These are phyloP conservation scores for Brasenia schreberi DNA, from an alignment of 164 flowering plant species.

Conservation along the genomic window DNA sequence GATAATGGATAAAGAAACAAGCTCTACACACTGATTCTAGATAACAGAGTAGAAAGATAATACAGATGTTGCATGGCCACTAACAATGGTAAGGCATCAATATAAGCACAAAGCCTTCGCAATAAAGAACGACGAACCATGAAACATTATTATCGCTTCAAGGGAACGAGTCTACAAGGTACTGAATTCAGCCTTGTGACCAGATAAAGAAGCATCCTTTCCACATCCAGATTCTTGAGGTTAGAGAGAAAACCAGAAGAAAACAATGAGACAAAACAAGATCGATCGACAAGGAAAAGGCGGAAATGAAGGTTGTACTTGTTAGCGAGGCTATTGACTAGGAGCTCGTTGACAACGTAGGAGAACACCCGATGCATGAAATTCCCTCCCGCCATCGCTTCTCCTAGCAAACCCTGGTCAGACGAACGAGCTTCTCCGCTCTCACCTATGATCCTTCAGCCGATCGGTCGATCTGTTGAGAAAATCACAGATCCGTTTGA, in stretches of 20 bases:
- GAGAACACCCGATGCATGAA: slow-evolving; percentile 45
- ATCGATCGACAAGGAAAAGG: not conserved
- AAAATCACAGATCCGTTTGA: too few relatives aligned
- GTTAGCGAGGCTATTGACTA: slow-evolving; percentile 60
- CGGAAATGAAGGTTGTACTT: slow-evolving; percentile 23
- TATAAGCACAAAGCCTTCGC: too few relatives aligned
- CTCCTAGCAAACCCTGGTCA: not conserved
- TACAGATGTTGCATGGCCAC: not conserved
- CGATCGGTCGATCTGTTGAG: too few relatives aligned
- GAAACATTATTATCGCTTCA: slow-evolving; percentile 3
- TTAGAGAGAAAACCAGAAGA: too few relatives aligned
- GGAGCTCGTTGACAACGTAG: slow-evolving; percentile 47
- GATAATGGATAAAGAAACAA: not conserved
- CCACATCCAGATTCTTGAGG: too few relatives aligned
- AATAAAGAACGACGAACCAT: not conserved
- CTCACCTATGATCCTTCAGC: too few relatives aligned
- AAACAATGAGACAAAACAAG: not conserved
- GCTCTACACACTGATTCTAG: not conserved
- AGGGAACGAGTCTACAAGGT: slow-evolving; percentile 18
- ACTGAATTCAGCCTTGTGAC: slow-evolving; percentile 11
- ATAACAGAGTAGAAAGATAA: too few relatives aligned
- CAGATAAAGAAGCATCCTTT: slow-evolving; percentile 33
- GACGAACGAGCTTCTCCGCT: too few relatives aligned
- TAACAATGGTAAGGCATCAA: too few relatives aligned
- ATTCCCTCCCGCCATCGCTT: slow-evolving; percentile 37